Evolutionary conservation across 75 land plant genomes (phyloP).

Genomic region (Picea sitchensis): DNA sequence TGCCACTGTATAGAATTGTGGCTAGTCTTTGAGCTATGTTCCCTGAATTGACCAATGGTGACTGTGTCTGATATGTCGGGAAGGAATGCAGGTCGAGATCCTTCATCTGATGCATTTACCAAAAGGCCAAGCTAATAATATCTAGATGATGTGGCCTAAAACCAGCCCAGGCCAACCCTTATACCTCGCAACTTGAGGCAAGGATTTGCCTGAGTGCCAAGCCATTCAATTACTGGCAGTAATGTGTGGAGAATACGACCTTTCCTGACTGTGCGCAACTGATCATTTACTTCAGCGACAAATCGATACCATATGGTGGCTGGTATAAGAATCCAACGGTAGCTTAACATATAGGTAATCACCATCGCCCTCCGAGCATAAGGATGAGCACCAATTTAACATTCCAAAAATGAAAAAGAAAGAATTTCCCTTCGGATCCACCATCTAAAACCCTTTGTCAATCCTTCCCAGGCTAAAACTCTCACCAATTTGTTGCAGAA

Average conservation of each 20-base stretch:
- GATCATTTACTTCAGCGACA: slow-evolving; percentile 91
- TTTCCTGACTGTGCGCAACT: slow-evolving; percentile 69
- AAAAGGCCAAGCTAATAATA: slow-evolving; percentile 86
- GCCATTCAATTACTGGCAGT: slow-evolving; percentile 72
- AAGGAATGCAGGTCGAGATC: slow-evolving; percentile 18
- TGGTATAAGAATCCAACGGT: no score
- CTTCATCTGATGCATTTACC: slow-evolving; percentile 41
- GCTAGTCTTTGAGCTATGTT: no score
- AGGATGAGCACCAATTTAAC: no score
- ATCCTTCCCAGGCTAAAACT: no score
- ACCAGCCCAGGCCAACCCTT: slow-evolving; percentile 88
- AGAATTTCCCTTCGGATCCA: no score
- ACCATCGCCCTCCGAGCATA: no score
- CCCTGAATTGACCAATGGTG: slow-evolving; percentile 17
- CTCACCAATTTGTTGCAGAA: no score
- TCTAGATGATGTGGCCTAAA: slow-evolving; percentile 87
- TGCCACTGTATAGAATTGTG: no score
- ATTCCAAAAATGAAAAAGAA: no score
- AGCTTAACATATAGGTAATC: no score
- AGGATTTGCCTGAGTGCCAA: slow-evolving; percentile 67
- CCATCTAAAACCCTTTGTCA: no score
- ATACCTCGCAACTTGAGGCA: slow-evolving; percentile 58
- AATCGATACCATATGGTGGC: slow-evolving; percentile 64
- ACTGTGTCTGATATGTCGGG: slow-evolving; percentile 17
- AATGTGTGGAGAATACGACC: slow-evolving; percentile 55